phyloP scores from a whole-genome alignment of 345 rosid genomes.

The Conringia planisiliqua region DNA sequence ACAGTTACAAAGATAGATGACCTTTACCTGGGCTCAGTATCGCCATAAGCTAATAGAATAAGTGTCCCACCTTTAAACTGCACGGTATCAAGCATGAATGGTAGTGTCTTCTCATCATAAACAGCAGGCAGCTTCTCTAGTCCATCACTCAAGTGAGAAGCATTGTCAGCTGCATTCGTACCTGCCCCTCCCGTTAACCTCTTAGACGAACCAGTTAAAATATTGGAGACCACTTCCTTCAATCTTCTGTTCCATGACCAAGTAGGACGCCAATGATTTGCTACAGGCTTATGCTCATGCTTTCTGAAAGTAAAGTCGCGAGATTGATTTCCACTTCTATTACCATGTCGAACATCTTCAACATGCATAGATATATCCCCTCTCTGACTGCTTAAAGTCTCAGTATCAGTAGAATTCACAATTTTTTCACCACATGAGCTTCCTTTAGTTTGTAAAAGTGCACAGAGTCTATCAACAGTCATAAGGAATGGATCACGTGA shows the following conservation, averaged over 20 bases:
- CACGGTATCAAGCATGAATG: constrained; percentile 83
- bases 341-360: constrained; percentile 32
- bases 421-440: constrained; percentile 29
- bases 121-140: constrained; percentile 52
- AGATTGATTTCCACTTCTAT: constrained; percentile 32
- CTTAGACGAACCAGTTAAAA: constrained; percentile 42
- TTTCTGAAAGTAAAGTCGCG: constrained; percentile 35
- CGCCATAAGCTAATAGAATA: constrained; percentile 84
- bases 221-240: constrained; percentile 31
- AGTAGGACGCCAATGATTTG: constrained; percentile 30
- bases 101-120: constrained; percentile 63
- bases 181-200: constrained; percentile 43
- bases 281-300: constrained; percentile 38
- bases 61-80: constrained; percentile 83
- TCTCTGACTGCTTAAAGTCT: constrained; percentile 21
- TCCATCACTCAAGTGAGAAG: constrained; percentile 59
- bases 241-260: constrained; percentile 40
- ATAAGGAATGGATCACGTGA: constrained; percentile 63
- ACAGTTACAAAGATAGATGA: constrained; percentile 6
- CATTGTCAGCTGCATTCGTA: constrained; percentile 53
- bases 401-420: constrained; percentile 30
- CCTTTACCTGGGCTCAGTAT: constrained; percentile 80
- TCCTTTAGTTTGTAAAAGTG: constrained; percentile 35
- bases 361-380: constrained; percentile 29
- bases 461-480: constrained; percentile 49